Conservation (phyloP, 805 yeast species). For the Saccharomycopsis sp. region DNA sequence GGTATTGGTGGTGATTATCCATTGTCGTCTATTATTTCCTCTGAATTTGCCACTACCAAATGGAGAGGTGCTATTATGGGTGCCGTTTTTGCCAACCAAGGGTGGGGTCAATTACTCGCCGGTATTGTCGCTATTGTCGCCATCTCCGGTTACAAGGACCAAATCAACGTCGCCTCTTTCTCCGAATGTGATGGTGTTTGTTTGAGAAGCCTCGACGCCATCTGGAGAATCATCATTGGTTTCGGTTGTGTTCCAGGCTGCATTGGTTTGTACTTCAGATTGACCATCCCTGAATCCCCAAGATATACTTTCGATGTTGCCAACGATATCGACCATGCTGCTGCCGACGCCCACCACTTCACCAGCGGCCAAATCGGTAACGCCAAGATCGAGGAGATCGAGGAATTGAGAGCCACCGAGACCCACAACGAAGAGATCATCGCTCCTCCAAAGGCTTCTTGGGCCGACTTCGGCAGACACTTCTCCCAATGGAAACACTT, state of each 20-base stretch:
- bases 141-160: constrained; percentile 70
- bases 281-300: constrained; percentile 93
- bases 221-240: constrained; percentile 91
- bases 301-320: constrained; percentile 78
- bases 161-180: constrained; percentile 44
- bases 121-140: constrained; percentile 76
- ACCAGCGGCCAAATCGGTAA: constrained; percentile 44
- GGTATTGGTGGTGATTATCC: constrained; percentile 99
- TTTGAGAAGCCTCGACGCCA: constrained; percentile 76
- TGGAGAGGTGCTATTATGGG: constrained; percentile 99
- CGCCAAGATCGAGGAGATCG: constrained; percentile 40
- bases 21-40: constrained; percentile 83
- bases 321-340: constrained; percentile 48
- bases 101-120: constrained; percentile 88
- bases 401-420: constrained; percentile 41
- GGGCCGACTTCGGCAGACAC: constrained; percentile 62
- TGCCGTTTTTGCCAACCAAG: constrained; percentile 94
- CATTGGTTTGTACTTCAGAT: constrained; percentile 81
- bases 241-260: constrained; percentile 87
- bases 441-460: constrained; percentile 76
- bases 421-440: constrained; percentile 36
- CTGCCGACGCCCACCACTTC: constrained; percentile 50
- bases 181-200: constrained; percentile 61
- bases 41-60: constrained; percentile 88
- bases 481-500: constrained; percentile 83